phyloP scores from a whole-genome alignment of 2,329 filamentous ascomycete genomes.

The Penicillium aurantiogriseum region DNA sequence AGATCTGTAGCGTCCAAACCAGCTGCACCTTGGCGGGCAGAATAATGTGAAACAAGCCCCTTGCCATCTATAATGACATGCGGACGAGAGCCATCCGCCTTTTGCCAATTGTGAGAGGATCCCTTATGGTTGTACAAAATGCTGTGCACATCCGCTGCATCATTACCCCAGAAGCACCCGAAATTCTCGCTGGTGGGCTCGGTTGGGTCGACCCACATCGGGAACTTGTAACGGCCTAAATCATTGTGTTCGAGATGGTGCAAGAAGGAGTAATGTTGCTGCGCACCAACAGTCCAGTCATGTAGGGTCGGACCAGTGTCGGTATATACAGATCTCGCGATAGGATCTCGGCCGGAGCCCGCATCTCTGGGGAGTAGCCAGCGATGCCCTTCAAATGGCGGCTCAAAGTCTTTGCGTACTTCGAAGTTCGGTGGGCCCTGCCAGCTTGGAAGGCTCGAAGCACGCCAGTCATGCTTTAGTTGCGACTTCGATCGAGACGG shows the following conservation, averaged over 20 bases:
- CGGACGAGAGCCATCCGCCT: constrained; percentile 26
- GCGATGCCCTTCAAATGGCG: constrained; percentile 44
- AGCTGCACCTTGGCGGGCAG: constrained; percentile 44
- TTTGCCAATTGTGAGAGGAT: constrained; percentile 39
- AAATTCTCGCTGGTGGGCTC: constrained; percentile 56
- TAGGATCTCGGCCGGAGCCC: constrained; percentile 46
- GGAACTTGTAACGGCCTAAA: constrained; percentile 51
- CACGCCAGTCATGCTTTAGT: constrained; percentile 31
- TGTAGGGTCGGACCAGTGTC: constrained; percentile 45
- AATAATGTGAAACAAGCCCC: constrained; percentile 55
- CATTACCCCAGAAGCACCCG: constrained; percentile 53
- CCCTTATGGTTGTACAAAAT: constrained; percentile 44
- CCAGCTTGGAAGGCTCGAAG: constrained; percentile 36
- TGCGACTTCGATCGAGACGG: constrained; percentile 17
- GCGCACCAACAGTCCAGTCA: constrained; percentile 52
- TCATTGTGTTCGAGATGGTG: constrained; percentile 51
- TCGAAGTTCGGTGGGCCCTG: constrained; percentile 32
- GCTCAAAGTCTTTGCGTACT: constrained; percentile 27
- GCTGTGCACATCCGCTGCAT: constrained; percentile 48
- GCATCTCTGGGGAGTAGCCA: constrained; percentile 49
- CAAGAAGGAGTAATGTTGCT: constrained; percentile 48
- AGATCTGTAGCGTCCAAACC: constrained; percentile 54
- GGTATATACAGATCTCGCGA: constrained; percentile 50
- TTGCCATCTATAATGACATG: constrained; percentile 54
- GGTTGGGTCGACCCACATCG: constrained; percentile 48